Evolutionary conservation across 2,329 filamentous ascomycete genomes (phyloP).

Genomic region (Akanthomyces dipterigenus): DNA sequence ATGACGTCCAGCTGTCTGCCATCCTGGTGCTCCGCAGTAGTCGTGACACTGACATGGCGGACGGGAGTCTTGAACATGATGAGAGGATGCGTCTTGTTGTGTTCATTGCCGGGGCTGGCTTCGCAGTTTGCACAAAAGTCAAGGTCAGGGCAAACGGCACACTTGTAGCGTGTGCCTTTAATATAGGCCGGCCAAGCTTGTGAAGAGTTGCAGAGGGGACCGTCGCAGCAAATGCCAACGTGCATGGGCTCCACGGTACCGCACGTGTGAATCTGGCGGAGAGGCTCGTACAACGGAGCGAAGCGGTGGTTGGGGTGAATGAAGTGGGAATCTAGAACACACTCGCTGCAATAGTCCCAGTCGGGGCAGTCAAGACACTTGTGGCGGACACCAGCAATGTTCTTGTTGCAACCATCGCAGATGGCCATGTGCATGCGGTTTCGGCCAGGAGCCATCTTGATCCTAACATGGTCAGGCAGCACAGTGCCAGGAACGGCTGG

Average conservation of each 20-base stretch:
- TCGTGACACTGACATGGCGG: constrained; percentile 79
- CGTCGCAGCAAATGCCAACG: constrained; percentile 87
- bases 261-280: constrained; percentile 27
- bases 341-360: constrained; percentile 88
- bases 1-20: constrained; percentile 60
- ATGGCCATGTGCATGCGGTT: constrained; percentile 79
- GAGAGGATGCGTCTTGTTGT: constrained; percentile 93
- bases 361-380: constrained; percentile 97
- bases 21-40: constrained; percentile 67
- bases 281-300: constrained; percentile 73
- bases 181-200: constrained; percentile 62
- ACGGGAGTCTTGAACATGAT: constrained; percentile 96
- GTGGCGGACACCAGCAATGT: constrained; percentile 82
- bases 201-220: constrained; percentile 66
- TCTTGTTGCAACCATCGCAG: constrained; percentile 89
- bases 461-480: constrained; percentile 54
- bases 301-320: constrained; percentile 83
- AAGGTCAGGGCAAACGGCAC: constrained; percentile 86
- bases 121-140: constrained; percentile 96
- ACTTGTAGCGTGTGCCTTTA: constrained; percentile 87
- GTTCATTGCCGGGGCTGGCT: constrained; percentile 71
- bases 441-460: constrained; percentile 71
- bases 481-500: constrained; percentile 57
- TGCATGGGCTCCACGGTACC: constrained; percentile 46
- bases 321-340: constrained; percentile 58